Percentiles rank a stretch among this genome's conserved stretches.
Conservation (phyloP, 208 protist species). For the Kentomonas sorsogonicus region DNA sequence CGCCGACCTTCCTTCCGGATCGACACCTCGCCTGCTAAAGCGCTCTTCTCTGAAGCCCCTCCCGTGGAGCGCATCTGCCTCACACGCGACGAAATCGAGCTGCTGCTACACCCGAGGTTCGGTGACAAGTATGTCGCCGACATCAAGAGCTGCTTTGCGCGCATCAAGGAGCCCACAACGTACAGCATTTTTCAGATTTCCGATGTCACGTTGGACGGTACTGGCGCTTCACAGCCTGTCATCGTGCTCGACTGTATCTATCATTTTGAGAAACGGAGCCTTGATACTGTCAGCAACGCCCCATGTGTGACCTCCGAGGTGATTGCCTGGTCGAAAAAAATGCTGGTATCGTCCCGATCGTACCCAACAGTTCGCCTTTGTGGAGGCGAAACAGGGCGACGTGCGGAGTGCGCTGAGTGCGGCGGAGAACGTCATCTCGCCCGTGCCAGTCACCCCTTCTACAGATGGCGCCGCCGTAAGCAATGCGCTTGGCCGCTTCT, state of each 20-base stretch:
- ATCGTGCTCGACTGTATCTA: constrained; percentile 43
- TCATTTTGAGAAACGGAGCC: constrained; percentile 22
- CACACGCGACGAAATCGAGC: constrained; percentile 20
- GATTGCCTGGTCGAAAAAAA: constrained; percentile 37
- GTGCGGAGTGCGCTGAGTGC: constrained; percentile 26
- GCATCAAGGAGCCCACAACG: constrained; percentile 26
- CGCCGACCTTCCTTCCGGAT: too few relatives aligned
- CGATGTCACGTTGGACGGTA: constrained; percentile 8
- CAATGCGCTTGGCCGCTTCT: too few relatives aligned
- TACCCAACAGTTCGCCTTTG: constrained; percentile 34
- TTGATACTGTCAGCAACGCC: constrained; percentile 50
- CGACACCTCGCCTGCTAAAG: constrained; percentile 7
- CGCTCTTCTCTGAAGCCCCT: constrained; percentile 4
- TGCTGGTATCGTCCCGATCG: constrained; percentile 25
- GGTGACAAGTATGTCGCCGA: constrained; percentile 25
- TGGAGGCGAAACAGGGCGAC: constrained; percentile 52
- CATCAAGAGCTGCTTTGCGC: constrained; percentile 43
- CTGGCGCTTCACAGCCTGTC: not conserved
- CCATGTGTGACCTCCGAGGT: constrained; percentile 31
- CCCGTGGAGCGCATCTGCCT: constrained; percentile 39
- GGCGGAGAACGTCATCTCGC: constrained; percentile 10
- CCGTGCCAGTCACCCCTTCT: too few relatives aligned
- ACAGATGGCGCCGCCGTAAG: too few relatives aligned
- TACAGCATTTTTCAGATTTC: constrained; percentile 44
- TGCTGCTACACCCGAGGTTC: constrained; percentile 26